phyloP scores from a whole-genome alignment of 495 filamentous ascomycete species.

The Bacidia rubella region DNA sequence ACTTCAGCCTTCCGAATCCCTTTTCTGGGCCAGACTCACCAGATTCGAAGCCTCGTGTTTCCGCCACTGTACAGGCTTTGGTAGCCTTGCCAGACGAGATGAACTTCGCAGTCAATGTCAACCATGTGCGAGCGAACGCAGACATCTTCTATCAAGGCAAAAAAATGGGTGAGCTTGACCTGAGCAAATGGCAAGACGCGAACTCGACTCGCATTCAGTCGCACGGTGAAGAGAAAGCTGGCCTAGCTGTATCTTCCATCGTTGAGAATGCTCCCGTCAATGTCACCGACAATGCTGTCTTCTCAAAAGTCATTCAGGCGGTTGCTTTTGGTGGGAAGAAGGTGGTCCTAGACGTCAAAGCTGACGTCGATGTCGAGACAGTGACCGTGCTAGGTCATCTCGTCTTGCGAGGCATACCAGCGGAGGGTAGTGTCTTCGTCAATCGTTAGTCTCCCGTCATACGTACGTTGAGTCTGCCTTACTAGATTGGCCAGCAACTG shows the following conservation, averaged over 20 bases:
- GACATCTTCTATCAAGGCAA: slow-evolving; percentile 63
- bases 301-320: slow-evolving; percentile 59
- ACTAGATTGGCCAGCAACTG: slow-evolving; percentile 16
- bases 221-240: slow-evolving; percentile 35
- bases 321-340: slow-evolving; percentile 56
- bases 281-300: slow-evolving; percentile 61
- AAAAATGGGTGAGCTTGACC: slow-evolving; percentile 62
- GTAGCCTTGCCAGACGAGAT: slow-evolving; percentile 70
- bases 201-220: slow-evolving; percentile 58
- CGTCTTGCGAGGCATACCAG: slow-evolving; percentile 66
- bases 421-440: slow-evolving; percentile 70
- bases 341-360: slow-evolving; percentile 55
- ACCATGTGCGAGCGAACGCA: slow-evolving; percentile 55
- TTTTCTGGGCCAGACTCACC: slow-evolving; percentile 64
- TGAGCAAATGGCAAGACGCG: slow-evolving; percentile 71
- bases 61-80: slow-evolving; percentile 64
- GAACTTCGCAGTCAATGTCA: slow-evolving; percentile 68
- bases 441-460: slow-evolving; percentile 55
- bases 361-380: slow-evolving; percentile 72
- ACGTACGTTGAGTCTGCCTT: slow-evolving; percentile 2
- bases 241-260: slow-evolving; percentile 54
- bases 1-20: slow-evolving; percentile 69
- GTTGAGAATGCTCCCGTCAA: slow-evolving; percentile 68
- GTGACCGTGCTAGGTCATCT: slow-evolving; percentile 67
- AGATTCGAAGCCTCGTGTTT: slow-evolving; percentile 60